These are phyloP conservation scores for Penicillium sp. DNA, from an alignment of 2,329 filamentous ascomycete genomes.

Conservation along the genomic window DNA sequence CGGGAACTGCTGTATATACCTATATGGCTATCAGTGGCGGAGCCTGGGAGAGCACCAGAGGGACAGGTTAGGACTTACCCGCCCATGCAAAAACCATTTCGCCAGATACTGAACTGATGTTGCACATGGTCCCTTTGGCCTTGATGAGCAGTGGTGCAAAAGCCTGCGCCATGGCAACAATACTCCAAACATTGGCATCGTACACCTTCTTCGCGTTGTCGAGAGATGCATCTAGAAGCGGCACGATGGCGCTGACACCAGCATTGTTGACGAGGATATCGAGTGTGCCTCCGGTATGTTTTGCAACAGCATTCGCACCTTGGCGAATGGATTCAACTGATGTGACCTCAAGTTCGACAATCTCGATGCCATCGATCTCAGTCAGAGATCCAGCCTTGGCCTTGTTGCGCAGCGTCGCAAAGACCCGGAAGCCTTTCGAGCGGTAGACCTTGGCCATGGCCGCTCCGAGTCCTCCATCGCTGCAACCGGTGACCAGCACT, in stretches of 20 bases:
- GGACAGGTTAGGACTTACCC: no score
- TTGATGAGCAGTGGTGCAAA: conserved; percentile 30
- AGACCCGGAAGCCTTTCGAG: conserved; percentile 32
- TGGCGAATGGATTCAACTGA: conserved; percentile 12
- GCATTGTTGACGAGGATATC: conserved; percentile 11
- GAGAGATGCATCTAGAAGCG: conserved; percentile 32
- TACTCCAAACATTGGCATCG: conserved; percentile 38
- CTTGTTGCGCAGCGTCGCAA: conserved; percentile 38
- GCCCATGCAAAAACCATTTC: conserved; percentile 7
- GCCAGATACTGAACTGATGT: conserved; percentile 4
- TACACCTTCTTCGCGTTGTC: conserved; percentile 32
- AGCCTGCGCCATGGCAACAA: conserved; percentile 36
- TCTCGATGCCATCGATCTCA: conserved; percentile 10
- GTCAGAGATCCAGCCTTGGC: conserved; percentile 10
- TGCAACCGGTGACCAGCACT: conserved; percentile 40
- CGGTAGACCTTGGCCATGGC: conserved; percentile 36
- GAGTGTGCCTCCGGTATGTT: conserved; percentile 1
- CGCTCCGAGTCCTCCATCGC: conserved; percentile 36
- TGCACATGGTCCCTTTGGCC: conserved; percentile 7
- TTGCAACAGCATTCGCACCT: conserved; percentile 5
- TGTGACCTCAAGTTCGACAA: conserved; percentile 18
- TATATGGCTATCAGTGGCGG: no score
- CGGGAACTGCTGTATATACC: conserved; percentile 3
- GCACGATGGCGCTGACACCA: conserved; percentile 21
- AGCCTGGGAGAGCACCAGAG: no score